These are phyloP conservation scores for Crithidia thermophila DNA, from an alignment of 208 protist genomes.

Conservation along the genomic window DNA sequence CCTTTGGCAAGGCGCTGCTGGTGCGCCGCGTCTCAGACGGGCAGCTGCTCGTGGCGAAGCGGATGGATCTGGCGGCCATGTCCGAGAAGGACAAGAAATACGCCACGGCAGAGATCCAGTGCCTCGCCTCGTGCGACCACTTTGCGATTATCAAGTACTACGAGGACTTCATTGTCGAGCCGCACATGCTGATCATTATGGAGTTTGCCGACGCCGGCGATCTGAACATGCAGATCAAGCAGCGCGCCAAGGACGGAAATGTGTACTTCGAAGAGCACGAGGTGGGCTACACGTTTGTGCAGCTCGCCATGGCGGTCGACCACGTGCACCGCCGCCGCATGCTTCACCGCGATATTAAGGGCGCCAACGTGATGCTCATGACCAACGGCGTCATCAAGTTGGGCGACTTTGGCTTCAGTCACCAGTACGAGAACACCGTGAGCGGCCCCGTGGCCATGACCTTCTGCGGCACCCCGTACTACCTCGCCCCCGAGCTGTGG, in stretches of 20 bases:
- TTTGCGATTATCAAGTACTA: constrained; percentile 91
- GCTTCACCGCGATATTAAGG: constrained; percentile 90
- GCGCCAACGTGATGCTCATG: constrained; percentile 85
- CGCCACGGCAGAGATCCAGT: constrained; percentile 91
- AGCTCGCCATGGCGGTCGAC: constrained; percentile 80
- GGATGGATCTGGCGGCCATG: constrained; percentile 89
- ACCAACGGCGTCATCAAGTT: constrained; percentile 84
- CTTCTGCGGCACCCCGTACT: constrained; percentile 92
- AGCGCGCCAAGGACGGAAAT: constrained; percentile 44
- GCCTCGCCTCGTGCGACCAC: constrained; percentile 89
- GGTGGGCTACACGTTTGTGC: constrained; percentile 80
- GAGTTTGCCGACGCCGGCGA: constrained; percentile 89
- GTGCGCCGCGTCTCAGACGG: constrained; percentile 76
- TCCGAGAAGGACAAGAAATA: constrained; percentile 86
- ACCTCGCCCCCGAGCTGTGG: constrained; percentile 93
- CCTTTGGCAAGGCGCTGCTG: constrained; percentile 80
- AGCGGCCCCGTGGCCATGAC: constrained; percentile 77
- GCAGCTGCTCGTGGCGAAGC: constrained; percentile 84
- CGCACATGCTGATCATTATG: constrained; percentile 85
- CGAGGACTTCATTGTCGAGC: constrained; percentile 54
- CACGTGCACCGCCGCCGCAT: constrained; percentile 88
- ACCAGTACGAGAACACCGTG: constrained; percentile 82
- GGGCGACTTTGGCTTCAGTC: constrained; percentile 85
- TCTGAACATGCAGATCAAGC: constrained; percentile 83
- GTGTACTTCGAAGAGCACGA: constrained; percentile 84